phyloP scores from a whole-genome alignment of 352 stramenopile species.

The Phytopythium chamaehyphon region DNA sequence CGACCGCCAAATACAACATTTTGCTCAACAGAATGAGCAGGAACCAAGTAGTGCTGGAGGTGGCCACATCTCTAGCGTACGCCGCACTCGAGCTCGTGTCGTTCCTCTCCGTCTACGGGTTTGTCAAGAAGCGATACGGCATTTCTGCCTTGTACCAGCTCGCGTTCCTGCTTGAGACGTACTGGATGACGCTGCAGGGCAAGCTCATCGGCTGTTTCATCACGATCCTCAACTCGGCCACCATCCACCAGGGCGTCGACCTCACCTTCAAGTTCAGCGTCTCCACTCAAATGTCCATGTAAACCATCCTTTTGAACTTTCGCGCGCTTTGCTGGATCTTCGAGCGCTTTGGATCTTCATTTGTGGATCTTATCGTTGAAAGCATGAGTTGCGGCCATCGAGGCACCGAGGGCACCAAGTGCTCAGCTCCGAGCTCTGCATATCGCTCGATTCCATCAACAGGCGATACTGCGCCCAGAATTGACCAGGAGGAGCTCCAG shows the following conservation, averaged over 20 bases:
- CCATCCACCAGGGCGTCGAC: conserved; percentile 15
- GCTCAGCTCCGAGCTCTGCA: too few species aligned
- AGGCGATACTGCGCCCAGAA: too few species aligned
- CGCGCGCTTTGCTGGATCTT: too few species aligned
- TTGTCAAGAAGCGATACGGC: conserved; percentile 23
- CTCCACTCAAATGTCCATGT: too few species aligned
- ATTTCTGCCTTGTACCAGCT: conserved; percentile 21
- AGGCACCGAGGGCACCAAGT: too few species aligned
- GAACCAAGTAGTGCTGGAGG: conserved; percentile 4
- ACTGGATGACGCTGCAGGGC: conserved; percentile 16
- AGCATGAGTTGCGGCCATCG: too few species aligned
- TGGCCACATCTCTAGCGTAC: conserved; percentile 5
- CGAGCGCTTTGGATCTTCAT: too few species aligned
- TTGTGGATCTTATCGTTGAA: too few species aligned
- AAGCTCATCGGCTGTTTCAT: conserved; percentile 20
- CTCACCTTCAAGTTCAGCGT: conserved; percentile 12
- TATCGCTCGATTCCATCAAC: too few species aligned
- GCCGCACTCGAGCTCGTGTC: conserved; percentile 12
- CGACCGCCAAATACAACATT: conserved; percentile 16
- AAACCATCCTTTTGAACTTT: too few species aligned
- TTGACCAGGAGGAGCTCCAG: too few species aligned
- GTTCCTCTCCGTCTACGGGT: conserved; percentile 15
- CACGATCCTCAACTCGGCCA: conserved; percentile 12
- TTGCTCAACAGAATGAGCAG: conserved; percentile 11
- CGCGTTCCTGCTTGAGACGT: conserved; percentile 28